A percentile compares a stretch with the other conserved stretches of the same genome.
These are phyloP conservation scores for Fragilariopsis cylindrus DNA, from an alignment of 108 stramenopile genomes.

Conservation along the genomic window DNA sequence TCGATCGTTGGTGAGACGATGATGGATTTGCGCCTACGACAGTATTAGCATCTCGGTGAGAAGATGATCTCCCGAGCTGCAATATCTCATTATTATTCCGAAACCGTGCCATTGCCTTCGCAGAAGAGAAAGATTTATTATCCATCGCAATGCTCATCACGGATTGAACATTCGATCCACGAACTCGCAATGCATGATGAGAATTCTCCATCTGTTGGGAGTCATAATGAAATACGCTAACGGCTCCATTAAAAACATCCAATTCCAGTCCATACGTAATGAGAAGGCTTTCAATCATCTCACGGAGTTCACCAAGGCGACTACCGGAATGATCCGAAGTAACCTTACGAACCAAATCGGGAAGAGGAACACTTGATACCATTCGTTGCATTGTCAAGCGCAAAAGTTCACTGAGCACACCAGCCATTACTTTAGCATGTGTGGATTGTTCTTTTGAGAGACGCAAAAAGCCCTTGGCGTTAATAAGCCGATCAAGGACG, in stretches of 20 bases:
- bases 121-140: not conserved
- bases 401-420: constrained; percentile 66
- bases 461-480: constrained; percentile 74
- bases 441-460: constrained; percentile 63
- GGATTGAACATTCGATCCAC: constrained; percentile 27
- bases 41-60: constrained; percentile 18
- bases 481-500: constrained; percentile 79
- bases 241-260: constrained; percentile 60
- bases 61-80: constrained; percentile 17
- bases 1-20: not conserved
- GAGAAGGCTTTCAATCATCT: constrained; percentile 74
- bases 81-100: constrained; percentile 12
- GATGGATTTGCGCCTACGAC: not conserved
- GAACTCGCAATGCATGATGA: constrained; percentile 40
- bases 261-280: constrained; percentile 70
- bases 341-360: constrained; percentile 78
- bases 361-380: constrained; percentile 77
- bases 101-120: not conserved
- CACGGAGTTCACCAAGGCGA: constrained; percentile 80
- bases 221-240: constrained; percentile 65
- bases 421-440: constrained; percentile 54
- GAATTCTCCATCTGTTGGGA: constrained; percentile 45
- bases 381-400: constrained; percentile 80
- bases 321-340: constrained; percentile 78
- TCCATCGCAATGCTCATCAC: constrained; percentile 25